Conservation (phyloP, 306 rosid genomes). For the Dryas octopetala region DNA sequence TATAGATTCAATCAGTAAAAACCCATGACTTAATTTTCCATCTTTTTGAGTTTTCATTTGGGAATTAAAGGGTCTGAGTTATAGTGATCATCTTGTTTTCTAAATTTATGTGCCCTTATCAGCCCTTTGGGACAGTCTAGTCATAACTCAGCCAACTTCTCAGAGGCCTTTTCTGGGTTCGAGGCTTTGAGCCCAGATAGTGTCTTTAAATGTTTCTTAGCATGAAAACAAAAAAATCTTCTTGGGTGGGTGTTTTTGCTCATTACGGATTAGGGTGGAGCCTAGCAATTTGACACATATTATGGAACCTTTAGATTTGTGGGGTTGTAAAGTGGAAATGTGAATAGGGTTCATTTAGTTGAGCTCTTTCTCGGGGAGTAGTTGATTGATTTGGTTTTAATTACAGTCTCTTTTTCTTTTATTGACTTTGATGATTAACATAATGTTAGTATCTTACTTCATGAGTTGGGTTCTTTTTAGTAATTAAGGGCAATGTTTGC, state of each 20-base stretch:
- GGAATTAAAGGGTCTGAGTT: not conserved
- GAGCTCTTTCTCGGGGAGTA: not conserved
- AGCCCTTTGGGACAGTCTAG: too few relatives aligned
- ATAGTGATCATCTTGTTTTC: not conserved
- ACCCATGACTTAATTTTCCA: not conserved
- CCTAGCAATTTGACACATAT: not conserved
- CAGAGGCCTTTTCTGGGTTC: too few relatives aligned
- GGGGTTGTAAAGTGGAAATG: not conserved
- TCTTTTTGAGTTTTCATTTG: not conserved
- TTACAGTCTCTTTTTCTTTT: not conserved
- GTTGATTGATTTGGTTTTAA: not conserved
- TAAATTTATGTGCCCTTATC: not conserved
- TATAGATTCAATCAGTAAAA: not conserved
- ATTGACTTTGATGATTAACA: conserved; percentile 3
- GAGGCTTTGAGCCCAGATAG: too few relatives aligned
- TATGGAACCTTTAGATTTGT: not conserved
- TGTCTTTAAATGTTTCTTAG: too few relatives aligned
- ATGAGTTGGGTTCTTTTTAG: not conserved
- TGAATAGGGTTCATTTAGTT: not conserved
- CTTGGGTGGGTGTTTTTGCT: not conserved
- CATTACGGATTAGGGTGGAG: not conserved
- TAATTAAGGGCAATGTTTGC: not conserved
- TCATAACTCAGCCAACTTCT: too few relatives aligned
- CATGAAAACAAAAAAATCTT: too few relatives aligned
- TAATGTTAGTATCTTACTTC: not conserved